These are phyloP conservation scores for Crucihimalaya himalaica DNA, from an alignment of 345 rosid species.

Conservation along the genomic window DNA sequence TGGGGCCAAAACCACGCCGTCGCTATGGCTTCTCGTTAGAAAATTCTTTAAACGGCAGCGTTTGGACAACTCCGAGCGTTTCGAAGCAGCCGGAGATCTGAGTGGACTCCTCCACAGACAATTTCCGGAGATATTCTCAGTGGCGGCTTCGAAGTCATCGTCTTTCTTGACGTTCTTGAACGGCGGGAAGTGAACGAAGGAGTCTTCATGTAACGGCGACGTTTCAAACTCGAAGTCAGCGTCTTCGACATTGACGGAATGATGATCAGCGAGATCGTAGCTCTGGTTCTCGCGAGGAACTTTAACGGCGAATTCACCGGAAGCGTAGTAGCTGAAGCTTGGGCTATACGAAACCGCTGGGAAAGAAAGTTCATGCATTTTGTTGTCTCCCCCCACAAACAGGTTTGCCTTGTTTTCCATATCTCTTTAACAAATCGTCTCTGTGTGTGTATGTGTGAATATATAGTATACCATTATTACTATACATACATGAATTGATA, in stretches of 20 bases:
- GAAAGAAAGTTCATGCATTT: conserved; percentile 39
- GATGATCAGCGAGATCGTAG: background rate
- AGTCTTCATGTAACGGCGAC: conserved; percentile 23
- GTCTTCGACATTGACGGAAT: conserved; percentile 20
- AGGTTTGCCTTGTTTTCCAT: background rate
- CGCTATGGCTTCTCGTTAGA: conserved; percentile 1
- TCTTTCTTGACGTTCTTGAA: background rate
- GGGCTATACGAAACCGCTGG: conserved; percentile 53
- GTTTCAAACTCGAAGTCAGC: conserved; percentile 68
- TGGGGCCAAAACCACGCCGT: conserved; percentile 32
- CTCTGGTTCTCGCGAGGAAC: conserved; percentile 38
- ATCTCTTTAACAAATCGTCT: background rate
- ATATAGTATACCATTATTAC: too few species aligned
- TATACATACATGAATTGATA: background rate
- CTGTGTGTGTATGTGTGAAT: background rate
- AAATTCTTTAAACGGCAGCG: conserved; percentile 49
- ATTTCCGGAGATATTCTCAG: conserved; percentile 18
- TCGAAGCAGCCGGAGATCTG: conserved; percentile 3
- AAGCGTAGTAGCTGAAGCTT: conserved; percentile 67
- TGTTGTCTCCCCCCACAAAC: background rate
- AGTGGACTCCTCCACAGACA: conserved; percentile 40
- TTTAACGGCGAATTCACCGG: conserved; percentile 38
- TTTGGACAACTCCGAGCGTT: conserved; percentile 30
- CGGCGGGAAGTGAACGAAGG: conserved; percentile 32
- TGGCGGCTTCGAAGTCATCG: conserved; percentile 21